These are phyloP conservation scores for Prunus fruticosa DNA, from an alignment of 306 rosid species.

Conservation along the genomic window DNA sequence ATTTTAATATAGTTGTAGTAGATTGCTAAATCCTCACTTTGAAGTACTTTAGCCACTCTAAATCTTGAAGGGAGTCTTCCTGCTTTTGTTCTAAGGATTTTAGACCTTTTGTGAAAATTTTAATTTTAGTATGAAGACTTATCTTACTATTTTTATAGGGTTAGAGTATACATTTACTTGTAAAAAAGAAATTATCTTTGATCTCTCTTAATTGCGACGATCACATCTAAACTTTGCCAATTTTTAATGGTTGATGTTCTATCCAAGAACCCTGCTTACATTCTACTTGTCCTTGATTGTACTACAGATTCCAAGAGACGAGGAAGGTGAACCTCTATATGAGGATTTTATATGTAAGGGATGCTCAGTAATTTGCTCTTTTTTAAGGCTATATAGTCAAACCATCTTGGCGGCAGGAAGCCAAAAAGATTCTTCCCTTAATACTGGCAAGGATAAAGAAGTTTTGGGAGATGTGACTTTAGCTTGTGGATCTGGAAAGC, in stretches of 20 bases:
- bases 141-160: not conserved
- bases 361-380: constrained; percentile 74
- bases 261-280: no score
- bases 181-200: not conserved
- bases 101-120: not conserved
- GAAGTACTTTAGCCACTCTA: not conserved
- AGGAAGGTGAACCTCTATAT: constrained; percentile 87
- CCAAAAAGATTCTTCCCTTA: constrained; percentile 35
- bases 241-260: not conserved
- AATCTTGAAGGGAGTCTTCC: not conserved
- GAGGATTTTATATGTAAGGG: constrained; percentile 79
- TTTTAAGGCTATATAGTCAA: constrained; percentile 66
- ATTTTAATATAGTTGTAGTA: not conserved
- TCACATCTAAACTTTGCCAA: not conserved
- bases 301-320: constrained; percentile 86
- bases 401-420: constrained; percentile 49
- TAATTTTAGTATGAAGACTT: not conserved
- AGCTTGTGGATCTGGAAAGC: constrained; percentile 46
- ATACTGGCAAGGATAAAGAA: constrained; percentile 55
- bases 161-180: not conserved
- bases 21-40: not conserved
- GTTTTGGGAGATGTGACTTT: constrained; percentile 47
- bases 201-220: not conserved
- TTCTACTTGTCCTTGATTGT: constrained; percentile 10
- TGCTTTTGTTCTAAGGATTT: not conserved